Evolutionary conservation across 2,329 filamentous ascomycete genomes (phyloP), one percentile per base, ranked within the genome.

Genomic region (Alternaria tenuissima): DNA sequence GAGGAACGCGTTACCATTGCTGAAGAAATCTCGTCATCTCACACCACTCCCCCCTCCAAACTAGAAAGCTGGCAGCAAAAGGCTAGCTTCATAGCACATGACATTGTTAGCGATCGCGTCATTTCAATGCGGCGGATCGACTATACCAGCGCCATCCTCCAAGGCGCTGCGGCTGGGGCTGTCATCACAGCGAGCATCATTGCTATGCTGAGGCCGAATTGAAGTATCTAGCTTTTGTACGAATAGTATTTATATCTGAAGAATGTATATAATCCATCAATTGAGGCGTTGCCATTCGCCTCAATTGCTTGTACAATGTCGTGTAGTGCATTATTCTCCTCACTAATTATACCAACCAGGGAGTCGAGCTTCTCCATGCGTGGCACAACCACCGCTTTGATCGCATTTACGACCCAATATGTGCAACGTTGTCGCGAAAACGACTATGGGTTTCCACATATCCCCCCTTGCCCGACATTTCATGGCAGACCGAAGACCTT

Each of bases 111-210:
- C 67, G 80, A 83, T 49, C 75, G 80, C 22, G 49, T 76, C 32
- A 76, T 83, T 51, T 79, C 80, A 16, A 75, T 84, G 48, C 79
- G 80, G 39, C 78, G 80, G 59, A 76, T 82, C 47, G 82, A 84
- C 52, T 72, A 81, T 41, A 84, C 82, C 3, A 77, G 77, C n/a
- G 75, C 78, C 18, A 76, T 81, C 5, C 64, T 83, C n/a, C 77
- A 81, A 60, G 78, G 81, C 36, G 81, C 80, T 48, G 80, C 80
- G 7, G 78, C 78, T 12, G 82, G 82, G 36, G 75, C 73, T 4
- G 61, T 76, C 43, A 73, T 76, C n/a, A 68, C 75, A 11, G 73
- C 70, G 30, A 68, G 68, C 16, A 56, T 74, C 7, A 68, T 76
- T 24, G 69, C 65, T 2, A 64, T 76, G 42, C 20, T 75, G 30